phyloP scores from a whole-genome alignment of 495 filamentous ascomycete genomes.

The Xylaria cubensis region DNA sequence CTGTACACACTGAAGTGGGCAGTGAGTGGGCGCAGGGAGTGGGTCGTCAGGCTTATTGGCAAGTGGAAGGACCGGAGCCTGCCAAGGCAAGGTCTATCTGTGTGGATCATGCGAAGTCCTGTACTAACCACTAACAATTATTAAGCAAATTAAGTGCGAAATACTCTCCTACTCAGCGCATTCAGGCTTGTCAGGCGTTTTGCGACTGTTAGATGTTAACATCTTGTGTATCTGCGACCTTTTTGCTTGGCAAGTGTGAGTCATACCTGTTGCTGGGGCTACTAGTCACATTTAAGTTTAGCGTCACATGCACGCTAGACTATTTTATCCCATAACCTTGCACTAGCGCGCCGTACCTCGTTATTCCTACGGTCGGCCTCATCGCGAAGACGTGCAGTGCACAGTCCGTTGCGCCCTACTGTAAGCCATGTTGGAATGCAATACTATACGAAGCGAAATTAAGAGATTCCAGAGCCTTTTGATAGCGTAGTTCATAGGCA shows the following conservation, averaged over 20 bases:
- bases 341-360: background rate
- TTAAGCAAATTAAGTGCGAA: conserved; percentile 1
- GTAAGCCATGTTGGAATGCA: background rate
- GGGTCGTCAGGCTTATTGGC: background rate
- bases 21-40: background rate
- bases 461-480: background rate
- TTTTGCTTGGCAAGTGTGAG: conserved; percentile 35
- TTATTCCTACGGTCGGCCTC: conserved; percentile 3
- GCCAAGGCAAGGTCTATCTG: conserved; percentile 28
- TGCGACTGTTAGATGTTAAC: conserved; percentile 38
- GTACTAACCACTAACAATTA: conserved; percentile 42
- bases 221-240: conserved; percentile 16
- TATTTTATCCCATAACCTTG: background rate
- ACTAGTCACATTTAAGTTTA: conserved; percentile 17
- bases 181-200: background rate
- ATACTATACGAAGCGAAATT: background rate
- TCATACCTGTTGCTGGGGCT: conserved; percentile 34
- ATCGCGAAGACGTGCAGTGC: background rate
- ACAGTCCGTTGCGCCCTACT: background rate
- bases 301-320: background rate
- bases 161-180: background rate
- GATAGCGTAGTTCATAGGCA: background rate
- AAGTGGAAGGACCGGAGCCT: conserved; percentile 17
- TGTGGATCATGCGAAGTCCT: conserved; percentile 27
- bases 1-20: background rate